Conservation (phyloP, 306 rosid species). For the Trifolium repens region DNA sequence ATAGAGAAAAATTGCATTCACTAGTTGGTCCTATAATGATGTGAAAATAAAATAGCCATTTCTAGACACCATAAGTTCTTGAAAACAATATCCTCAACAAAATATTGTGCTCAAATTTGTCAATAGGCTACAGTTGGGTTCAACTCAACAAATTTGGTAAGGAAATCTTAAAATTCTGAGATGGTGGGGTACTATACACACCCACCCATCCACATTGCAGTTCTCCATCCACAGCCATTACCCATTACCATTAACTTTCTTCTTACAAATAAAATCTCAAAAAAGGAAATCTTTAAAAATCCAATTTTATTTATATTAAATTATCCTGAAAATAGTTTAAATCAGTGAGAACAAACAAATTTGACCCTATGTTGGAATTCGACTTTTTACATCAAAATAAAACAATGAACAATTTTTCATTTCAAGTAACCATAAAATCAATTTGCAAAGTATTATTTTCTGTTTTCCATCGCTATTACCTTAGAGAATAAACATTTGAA, state of each 20-base stretch:
- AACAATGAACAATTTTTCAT: neutral
- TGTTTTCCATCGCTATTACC: conserved; percentile 34
- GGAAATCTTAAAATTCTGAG: conserved; percentile 39
- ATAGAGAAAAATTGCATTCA: neutral
- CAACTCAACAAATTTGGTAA: conserved; percentile 18
- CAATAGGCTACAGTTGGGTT: conserved; percentile 16
- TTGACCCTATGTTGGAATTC: neutral
- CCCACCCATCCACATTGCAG: conserved; percentile 44
- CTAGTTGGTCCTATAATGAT: neutral
- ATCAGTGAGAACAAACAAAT: neutral
- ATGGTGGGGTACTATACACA: conserved; percentile 55
- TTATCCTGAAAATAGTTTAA: neutral
- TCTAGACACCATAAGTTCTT: conserved; percentile 7
- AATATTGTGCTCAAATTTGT: neutral
- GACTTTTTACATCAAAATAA: neutral
- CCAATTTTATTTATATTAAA: conserved; percentile 15
- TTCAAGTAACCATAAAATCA: neutral
- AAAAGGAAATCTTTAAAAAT: neutral
- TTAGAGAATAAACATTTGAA: conserved; percentile 18
- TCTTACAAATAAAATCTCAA: conserved; percentile 31
- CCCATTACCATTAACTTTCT: conserved; percentile 35
- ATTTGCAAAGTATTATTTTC: neutral
- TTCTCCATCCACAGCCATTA: conserved; percentile 47
- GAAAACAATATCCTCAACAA: neutral
- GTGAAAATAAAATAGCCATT: neutral